These are phyloP conservation scores for Polychaeton citri DNA, from an alignment of 2,329 filamentous ascomycete species.

Conservation along the genomic window DNA sequence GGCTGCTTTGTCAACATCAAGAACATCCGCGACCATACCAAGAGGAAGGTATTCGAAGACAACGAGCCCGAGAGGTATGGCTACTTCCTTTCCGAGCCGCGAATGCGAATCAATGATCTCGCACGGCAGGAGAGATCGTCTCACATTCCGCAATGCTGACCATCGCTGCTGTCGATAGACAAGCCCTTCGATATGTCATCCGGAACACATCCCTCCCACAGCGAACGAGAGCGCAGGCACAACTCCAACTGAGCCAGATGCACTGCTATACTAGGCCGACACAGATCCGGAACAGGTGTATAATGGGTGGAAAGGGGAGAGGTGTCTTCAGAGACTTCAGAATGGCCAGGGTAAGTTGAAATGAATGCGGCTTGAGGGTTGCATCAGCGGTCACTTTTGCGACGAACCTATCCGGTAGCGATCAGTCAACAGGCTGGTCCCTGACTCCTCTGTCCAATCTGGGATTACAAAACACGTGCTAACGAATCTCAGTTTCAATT, in stretches of 20 bases:
- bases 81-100: no score
- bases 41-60: constrained; percentile 82
- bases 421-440: no score
- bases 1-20: constrained; percentile 77
- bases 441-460: no score
- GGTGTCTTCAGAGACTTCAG: constrained; percentile 91
- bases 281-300: constrained; percentile 87
- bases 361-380: no score
- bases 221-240: constrained; percentile 75
- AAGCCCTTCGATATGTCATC: constrained; percentile 72
- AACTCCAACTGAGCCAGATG: constrained; percentile 89
- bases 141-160: no score
- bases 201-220: constrained; percentile 78
- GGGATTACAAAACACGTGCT: constrained; percentile 5
- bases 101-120: no score
- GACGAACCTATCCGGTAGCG: no score
- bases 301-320: constrained; percentile 76
- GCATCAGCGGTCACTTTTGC: no score
- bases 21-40: constrained; percentile 86
- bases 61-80: constrained; percentile 75
- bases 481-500: constrained; percentile 88
- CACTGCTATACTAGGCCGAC: constrained; percentile 88
- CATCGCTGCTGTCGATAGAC: no score
- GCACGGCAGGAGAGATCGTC: no score
- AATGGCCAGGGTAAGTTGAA: constrained; percentile 66